Conservation (phyloP, 2,329 filamentous ascomycete species). For the Scedosporium minutisporum region DNA sequence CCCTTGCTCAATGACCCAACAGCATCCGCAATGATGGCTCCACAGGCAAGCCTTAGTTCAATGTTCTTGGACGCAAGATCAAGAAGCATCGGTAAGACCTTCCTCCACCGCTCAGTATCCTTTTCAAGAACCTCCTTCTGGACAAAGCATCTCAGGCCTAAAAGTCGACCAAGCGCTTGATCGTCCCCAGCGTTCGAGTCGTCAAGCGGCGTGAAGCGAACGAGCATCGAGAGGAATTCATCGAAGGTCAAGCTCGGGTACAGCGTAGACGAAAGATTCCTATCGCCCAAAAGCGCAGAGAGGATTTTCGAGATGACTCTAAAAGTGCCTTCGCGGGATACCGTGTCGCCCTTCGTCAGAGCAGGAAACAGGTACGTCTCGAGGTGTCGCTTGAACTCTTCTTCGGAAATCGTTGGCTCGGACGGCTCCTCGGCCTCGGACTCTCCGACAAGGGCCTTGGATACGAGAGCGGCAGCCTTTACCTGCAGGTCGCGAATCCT, state of each 20-base stretch:
- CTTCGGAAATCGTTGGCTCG: constrained; percentile 1
- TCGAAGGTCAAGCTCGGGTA: constrained; percentile 48
- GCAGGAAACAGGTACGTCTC: constrained; percentile 70
- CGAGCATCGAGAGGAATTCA: constrained; percentile 39
- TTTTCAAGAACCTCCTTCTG: constrained; percentile 64
- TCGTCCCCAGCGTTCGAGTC: constrained; percentile 55
- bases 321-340: constrained; percentile 79
- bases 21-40: constrained; percentile 70
- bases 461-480: neutral
- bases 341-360: constrained; percentile 84
- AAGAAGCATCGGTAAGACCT: constrained; percentile 63
- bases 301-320: constrained; percentile 77
- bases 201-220: constrained; percentile 44
- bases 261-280: constrained; percentile 31
- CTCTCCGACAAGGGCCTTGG: constrained; percentile 2
- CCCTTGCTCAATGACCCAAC: constrained; percentile 51
- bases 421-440: neutral
- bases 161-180: constrained; percentile 73
- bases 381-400: constrained; percentile 42
- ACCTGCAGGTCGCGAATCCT: constrained; percentile 2
- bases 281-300: constrained; percentile 53
- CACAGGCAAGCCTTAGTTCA: constrained; percentile 83
- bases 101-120: constrained; percentile 49
- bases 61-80: constrained; percentile 70
- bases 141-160: constrained; percentile 77